A percentile compares a stretch with the other conserved stretches of the same genome.
Conservation (phyloP, 2,329 filamentous ascomycete genomes). For the Zelopaecilomyces penicillatus region DNA sequence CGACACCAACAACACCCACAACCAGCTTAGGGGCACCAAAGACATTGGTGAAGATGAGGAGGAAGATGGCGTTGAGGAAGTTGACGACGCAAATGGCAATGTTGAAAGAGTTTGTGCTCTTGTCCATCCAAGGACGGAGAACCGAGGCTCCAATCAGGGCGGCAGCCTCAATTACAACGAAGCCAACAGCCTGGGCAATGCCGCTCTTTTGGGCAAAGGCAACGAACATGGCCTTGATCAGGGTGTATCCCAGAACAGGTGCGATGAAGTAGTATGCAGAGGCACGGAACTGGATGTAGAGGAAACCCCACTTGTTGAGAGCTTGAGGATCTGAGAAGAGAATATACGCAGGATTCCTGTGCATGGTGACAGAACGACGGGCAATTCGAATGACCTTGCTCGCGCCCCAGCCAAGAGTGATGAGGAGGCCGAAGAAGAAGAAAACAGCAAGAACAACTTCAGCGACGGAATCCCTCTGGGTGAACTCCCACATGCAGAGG, state of each 20-base stretch:
- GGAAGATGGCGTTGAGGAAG: constrained; percentile 82
- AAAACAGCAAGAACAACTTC: constrained; percentile 82
- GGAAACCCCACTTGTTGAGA: constrained; percentile 96
- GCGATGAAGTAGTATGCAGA: constrained; percentile 94
- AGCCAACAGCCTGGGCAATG: constrained; percentile 68
- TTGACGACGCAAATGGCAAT: constrained; percentile 86
- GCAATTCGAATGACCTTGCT: constrained; percentile 86
- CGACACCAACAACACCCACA: constrained; percentile 77
- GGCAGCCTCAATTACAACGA: constrained; percentile 73
- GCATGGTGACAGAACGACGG: constrained; percentile 78
- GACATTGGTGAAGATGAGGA: constrained; percentile 79
- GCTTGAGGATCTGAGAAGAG: constrained; percentile 91
- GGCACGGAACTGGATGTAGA: constrained; percentile 94
- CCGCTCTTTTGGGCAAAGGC: constrained; percentile 66
- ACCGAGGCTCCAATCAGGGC: constrained; percentile 72
- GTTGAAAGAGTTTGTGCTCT: constrained; percentile 95
- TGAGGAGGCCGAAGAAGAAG: constrained; percentile 74
- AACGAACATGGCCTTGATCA: constrained; percentile 87
- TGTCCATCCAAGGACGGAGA: constrained; percentile 94
- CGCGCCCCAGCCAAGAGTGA: constrained; percentile 75
- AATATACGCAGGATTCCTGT: constrained; percentile 95
- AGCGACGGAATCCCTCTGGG: constrained; percentile 72
- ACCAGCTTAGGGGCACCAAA: constrained; percentile 79
- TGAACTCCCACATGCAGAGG: constrained; percentile 90
- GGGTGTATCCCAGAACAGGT: constrained; percentile 64